Evolutionary conservation across 2,329 filamentous ascomycete genomes (phyloP), one percentile per base, ranked within the genome.

Genomic region (Albifimbria verrucaria): DNA sequence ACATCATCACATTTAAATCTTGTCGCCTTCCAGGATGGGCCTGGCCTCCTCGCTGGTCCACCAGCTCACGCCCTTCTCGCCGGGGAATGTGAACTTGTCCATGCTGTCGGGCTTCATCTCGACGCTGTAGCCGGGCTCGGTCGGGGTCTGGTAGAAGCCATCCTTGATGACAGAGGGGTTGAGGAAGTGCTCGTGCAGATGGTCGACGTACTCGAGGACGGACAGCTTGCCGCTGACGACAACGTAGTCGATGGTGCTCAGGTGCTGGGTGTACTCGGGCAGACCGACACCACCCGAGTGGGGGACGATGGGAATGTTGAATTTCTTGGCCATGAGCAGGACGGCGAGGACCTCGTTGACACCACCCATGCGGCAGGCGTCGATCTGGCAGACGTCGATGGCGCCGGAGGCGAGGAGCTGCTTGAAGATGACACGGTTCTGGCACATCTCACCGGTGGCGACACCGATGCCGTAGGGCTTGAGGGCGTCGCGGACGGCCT

Each of bases 291-390:
- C 92, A 20, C 92, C 92, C 1, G 86, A 90, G 74, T 96, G 92
- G 1, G 92, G 92, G 6, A 96, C 91, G 60, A 96, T 87, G 15
- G 92, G 92, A 3, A 96, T 81, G 50, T 79, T 79, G 67, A 85
- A 86, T 75, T 92, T 91, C 66, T 84, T 86, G 18, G 92, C 92
- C 75, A 96, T 88, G 43, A 96, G 80, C 32, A 96, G 74, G 41
- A 96, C 91, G n/a, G 92, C 91, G 22, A 96, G 79, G 23, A 93
- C 91, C 73, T 96, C 92, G 73, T 96, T 96, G 45, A 96, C 90
- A 57, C 92, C 91, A 42, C 92, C 92, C 61, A 96, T 81, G 23
- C 92, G 87, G 77, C 91, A 96, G 3, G 92, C 92, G 64, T 96
- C 92, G 62, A 94, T 89, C 72, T 96, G 92, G 68, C 90, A 91